Evolutionary conservation across 2,329 filamentous ascomycete species (phyloP).

Genomic region (Diaporthe citrichinensis): DNA sequence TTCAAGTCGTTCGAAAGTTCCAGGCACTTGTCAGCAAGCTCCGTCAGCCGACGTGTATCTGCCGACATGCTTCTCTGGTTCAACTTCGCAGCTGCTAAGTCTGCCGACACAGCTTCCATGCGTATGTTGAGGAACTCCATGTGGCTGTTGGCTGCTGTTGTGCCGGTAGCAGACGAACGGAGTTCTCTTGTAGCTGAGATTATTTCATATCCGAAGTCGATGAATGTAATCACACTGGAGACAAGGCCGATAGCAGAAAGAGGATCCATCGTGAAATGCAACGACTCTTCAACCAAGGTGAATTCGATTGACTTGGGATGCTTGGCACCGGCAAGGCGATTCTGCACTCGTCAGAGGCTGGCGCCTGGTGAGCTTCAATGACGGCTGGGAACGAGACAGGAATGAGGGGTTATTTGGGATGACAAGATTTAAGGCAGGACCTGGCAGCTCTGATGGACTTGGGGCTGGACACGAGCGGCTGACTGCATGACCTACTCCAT

Average conservation of each 20-base stretch:
- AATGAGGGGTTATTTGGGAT: not conserved
- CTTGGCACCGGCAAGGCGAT: not conserved
- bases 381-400: not conserved
- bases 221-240: slow-evolving; percentile 28
- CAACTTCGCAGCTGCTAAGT: not conserved
- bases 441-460: not conserved
- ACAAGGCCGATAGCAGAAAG: slow-evolving; percentile 31
- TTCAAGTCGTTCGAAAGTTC: slow-evolving; percentile 1
- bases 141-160: not conserved
- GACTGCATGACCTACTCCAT: not conserved
- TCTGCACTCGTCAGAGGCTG: not conserved
- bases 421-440: not conserved
- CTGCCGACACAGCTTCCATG: slow-evolving; percentile 12
- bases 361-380: not conserved
- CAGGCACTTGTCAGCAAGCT: slow-evolving; percentile 26
- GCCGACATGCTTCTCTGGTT: not conserved
- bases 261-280: slow-evolving; percentile 18
- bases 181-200: slow-evolving; percentile 11
- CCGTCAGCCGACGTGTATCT: not conserved
- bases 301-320: not conserved
- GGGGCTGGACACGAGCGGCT: not conserved
- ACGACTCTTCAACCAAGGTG: not conserved
- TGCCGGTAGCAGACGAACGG: not conserved
- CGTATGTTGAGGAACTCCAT: slow-evolving; percentile 20
- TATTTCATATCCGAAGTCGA: slow-evolving; percentile 29